Conservation (phyloP, 192 early-diverging fungal species). For the Cetraspora pellucida region DNA sequence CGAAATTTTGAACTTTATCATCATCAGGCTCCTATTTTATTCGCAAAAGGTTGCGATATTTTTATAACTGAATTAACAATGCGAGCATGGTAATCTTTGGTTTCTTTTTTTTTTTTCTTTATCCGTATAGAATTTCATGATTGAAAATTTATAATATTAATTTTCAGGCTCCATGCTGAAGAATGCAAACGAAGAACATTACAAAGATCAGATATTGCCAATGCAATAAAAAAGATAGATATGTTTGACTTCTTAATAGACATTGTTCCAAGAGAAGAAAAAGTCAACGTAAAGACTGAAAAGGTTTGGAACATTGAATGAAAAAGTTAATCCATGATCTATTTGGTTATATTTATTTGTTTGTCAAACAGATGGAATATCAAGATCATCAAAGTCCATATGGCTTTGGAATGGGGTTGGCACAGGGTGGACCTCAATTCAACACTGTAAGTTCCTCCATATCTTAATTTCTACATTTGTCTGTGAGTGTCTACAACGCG, state of each 20-base stretch:
- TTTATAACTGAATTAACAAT: constrained; percentile 90
- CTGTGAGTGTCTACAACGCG: constrained; percentile 15
- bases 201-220: constrained; percentile 88
- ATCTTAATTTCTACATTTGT: constrained; percentile 7
- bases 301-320: constrained; percentile 5
- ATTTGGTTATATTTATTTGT: background rate
- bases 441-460: constrained; percentile 11
- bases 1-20: constrained; percentile 31
- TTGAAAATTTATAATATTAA: background rate
- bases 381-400: constrained; percentile 17
- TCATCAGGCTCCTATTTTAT: constrained; percentile 82
- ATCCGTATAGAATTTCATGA: background rate
- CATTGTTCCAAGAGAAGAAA: constrained; percentile 91
- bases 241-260: constrained; percentile 99
- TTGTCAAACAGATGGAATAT: constrained; percentile 4
- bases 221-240: constrained; percentile 85
- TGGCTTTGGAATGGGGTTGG: constrained; percentile 16
- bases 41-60: constrained; percentile 97
- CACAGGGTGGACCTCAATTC: constrained; percentile 19
- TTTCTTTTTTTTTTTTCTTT: background rate
- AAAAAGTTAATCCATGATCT: background rate
- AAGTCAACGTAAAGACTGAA: constrained; percentile 1
- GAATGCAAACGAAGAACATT: constrained; percentile 96
- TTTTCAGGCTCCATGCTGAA: constrained; percentile 83
- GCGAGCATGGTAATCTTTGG: constrained; percentile 65